Evolutionary conservation across 2,329 filamentous ascomycete genomes (phyloP), one percentile per base, ranked within the genome.

Genomic region (Pyrenochaeta sp.): DNA sequence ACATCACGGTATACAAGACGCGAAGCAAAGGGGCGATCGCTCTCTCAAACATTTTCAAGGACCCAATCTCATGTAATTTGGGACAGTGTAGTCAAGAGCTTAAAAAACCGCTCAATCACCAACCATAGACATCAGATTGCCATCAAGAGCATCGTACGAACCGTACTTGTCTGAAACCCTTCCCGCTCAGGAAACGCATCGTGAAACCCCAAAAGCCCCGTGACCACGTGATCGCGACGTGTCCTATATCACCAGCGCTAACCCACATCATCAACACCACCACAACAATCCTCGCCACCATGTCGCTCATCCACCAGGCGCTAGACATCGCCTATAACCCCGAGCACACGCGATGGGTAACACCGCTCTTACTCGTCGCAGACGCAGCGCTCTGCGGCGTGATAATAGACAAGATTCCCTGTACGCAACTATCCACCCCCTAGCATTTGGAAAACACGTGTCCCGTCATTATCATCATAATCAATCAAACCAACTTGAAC

Each of bases 321-420:
- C 61, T 47, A 51, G 72, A 75, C 40, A 55, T 88, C 12, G 79
- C 83, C 30, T 80, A 75, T n/a, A 84, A 88, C 62, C 82, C 85
- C 1, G 79, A 79, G 48, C 83, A 88, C 68, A 83, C 83, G 47
- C 77, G 73, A 85, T 90, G 87, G 87, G 83, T 93, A 42, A 81
- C 88, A 5, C 84, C 88, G 0, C 80, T 88, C 3, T 82, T 97
- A 5, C 82, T 95, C 65, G 75, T 90, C 32, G 81, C 85, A 52
- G 93, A 97, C 73, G 88, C 87, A 7, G 77, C 86, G 19, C 85
- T 97, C 24, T 95, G 91, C 77, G 84, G 80, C 15, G 75, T 91
- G 34, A 85, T 97, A 63, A 90, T 97, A 64, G 88, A 87, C 84
- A 93, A 89, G 76, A 84, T 97, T 56, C 89, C 93, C 40, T 97